These are phyloP conservation scores for Coemansia sp. DNA, from an alignment of 192 early-diverging fungal genomes.

Conservation along the genomic window DNA sequence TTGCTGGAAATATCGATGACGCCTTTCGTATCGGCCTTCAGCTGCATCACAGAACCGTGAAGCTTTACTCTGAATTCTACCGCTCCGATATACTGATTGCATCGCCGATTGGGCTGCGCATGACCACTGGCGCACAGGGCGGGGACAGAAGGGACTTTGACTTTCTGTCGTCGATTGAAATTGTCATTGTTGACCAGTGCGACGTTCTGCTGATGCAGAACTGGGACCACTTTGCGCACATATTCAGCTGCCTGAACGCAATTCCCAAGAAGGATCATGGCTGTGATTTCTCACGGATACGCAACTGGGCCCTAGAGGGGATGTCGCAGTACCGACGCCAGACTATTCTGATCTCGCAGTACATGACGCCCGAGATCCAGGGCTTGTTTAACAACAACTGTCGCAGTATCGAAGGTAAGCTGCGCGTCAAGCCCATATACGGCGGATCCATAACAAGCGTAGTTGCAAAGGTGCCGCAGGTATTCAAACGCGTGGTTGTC, in stretches of 20 bases:
- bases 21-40: constrained; percentile 91
- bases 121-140: constrained; percentile 73
- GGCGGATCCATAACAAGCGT: constrained; percentile 78
- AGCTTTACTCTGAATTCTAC: constrained; percentile 88
- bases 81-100: constrained; percentile 88
- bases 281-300: constrained; percentile 93
- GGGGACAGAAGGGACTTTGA: constrained; percentile 92
- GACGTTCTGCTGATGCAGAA: constrained; percentile 95
- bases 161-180: constrained; percentile 90
- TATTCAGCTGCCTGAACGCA: constrained; percentile 82
- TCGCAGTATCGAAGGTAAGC: constrained; percentile 62
- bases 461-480: constrained; percentile 75
- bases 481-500: constrained; percentile 75
- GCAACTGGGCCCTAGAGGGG: constrained; percentile 84
- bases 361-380: constrained; percentile 89
- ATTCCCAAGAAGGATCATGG: constrained; percentile 91
- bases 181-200: constrained; percentile 83
- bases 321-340: constrained; percentile 85
- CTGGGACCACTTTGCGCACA: constrained; percentile 91
- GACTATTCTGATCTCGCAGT: constrained; percentile 79
- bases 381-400: constrained; percentile 74
- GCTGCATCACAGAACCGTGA: constrained; percentile 81
- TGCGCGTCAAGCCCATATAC: constrained; percentile 65
- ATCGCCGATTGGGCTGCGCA: constrained; percentile 87
- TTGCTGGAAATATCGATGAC: constrained; percentile 96